Percentiles rank a stretch among this genome's conserved stretches.
phyloP scores from a whole-genome alignment of 2,329 filamentous ascomycete species.

The Alternaria hordeiaustralica region DNA sequence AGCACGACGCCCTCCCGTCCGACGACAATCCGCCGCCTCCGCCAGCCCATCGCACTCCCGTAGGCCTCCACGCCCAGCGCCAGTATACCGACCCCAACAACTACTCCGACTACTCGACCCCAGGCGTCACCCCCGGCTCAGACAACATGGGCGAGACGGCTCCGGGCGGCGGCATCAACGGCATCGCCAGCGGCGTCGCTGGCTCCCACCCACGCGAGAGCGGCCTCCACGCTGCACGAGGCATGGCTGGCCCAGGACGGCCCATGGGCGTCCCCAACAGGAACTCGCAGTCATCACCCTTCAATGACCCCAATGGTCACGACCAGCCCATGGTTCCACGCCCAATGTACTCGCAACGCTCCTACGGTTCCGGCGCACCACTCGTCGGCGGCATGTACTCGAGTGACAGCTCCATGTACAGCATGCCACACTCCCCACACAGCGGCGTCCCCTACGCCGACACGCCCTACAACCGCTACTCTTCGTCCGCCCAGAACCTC shows the following conservation, averaged over 20 bases:
- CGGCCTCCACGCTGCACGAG: slow-evolving; percentile 67
- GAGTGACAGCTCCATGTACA: slow-evolving; percentile 54
- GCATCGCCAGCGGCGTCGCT: slow-evolving; percentile 68
- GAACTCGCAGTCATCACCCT: slow-evolving; percentile 31
- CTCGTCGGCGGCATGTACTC: slow-evolving; percentile 45
- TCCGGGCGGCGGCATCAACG: slow-evolving; percentile 69
- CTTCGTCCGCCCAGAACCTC: slow-evolving; percentile 42
- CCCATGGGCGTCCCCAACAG: slow-evolving; percentile 34
- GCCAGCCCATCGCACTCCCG: slow-evolving; percentile 40
- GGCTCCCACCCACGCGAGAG: slow-evolving; percentile 66
- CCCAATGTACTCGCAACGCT: slow-evolving; percentile 31
- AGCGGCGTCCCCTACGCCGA: slow-evolving; percentile 60
- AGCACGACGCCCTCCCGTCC: slow-evolving; percentile 23
- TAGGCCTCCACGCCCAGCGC: slow-evolving; percentile 37
- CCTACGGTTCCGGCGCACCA: slow-evolving; percentile 29
- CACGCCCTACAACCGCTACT: slow-evolving; percentile 71
- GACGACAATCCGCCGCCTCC: slow-evolving; percentile 44
- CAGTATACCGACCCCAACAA: slow-evolving; percentile 36
- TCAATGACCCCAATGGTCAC: slow-evolving; percentile 34
- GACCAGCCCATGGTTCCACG: slow-evolving; percentile 28
- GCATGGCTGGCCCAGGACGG: slow-evolving; percentile 29
- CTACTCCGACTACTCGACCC: slow-evolving; percentile 44
- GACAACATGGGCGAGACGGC: slow-evolving; percentile 71
- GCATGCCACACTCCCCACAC: slow-evolving; percentile 51
- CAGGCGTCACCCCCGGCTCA: slow-evolving; percentile 61